phyloP scores from a whole-genome alignment of 2,329 filamentous ascomycete species.

The Shiraia bambusicola region DNA sequence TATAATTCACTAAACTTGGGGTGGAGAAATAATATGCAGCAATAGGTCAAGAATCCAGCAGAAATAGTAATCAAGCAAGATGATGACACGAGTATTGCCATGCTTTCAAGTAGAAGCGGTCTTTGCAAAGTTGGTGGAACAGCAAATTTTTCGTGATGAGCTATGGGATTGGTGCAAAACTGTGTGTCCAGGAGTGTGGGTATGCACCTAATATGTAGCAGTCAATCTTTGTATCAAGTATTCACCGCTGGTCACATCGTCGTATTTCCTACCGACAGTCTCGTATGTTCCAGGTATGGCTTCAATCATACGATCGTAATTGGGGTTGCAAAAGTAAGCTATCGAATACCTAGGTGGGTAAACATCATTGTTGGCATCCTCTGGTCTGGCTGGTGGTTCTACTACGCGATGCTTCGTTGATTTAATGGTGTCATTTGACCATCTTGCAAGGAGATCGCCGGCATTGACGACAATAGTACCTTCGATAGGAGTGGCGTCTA shows the following conservation, averaged over 20 bases:
- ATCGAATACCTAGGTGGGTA: slow-evolving; percentile 81
- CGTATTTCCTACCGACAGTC: slow-evolving; percentile 73
- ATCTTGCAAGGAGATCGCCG: slow-evolving; percentile 80
- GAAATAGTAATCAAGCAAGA: no score
- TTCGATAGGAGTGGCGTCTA: slow-evolving; percentile 79
- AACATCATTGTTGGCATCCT: slow-evolving; percentile 51
- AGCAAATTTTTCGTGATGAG: no score
- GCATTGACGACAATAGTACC: slow-evolving; percentile 86
- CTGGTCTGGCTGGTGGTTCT: slow-evolving; percentile 64
- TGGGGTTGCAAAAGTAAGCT: slow-evolving; percentile 91
- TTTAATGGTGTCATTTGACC: slow-evolving; percentile 90
- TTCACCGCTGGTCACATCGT: slow-evolving; percentile 73
- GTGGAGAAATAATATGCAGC: no score
- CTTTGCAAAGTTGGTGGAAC: no score
- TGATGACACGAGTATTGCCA: no score
- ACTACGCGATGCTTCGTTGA: slow-evolving; percentile 89
- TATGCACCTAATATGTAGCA: slow-evolving; percentile 59
- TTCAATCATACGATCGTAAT: slow-evolving; percentile 73
- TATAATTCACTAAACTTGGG: no score
- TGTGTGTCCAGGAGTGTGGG: no score
- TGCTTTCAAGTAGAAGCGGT: no score
- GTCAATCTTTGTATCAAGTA: slow-evolving; percentile 78
- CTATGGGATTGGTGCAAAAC: no score
- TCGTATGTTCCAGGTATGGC: slow-evolving; percentile 77
- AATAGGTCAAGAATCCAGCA: no score